Evolutionary conservation across 164 flowering plant genomes (phyloP).

Genomic region (Vitis cinerea): DNA sequence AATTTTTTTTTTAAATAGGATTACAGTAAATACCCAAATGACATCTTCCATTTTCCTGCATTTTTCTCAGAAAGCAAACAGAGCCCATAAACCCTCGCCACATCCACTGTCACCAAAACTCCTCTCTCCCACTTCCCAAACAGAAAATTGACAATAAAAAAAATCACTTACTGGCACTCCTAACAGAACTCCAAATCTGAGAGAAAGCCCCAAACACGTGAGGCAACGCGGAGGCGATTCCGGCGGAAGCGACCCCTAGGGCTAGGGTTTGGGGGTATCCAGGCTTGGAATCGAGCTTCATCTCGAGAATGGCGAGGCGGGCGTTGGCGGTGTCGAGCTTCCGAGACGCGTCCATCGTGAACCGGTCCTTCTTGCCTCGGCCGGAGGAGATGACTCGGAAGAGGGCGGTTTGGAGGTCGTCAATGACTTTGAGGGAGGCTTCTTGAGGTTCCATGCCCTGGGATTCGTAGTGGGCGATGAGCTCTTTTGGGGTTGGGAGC

Average conservation of each 20-base stretch:
- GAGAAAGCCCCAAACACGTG: conserved; percentile 37
- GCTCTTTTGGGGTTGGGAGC: conserved; percentile 59
- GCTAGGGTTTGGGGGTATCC: conserved; percentile 50
- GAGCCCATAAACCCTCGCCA: too few relatives aligned
- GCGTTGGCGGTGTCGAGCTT: conserved; percentile 53
- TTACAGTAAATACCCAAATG: too few relatives aligned
- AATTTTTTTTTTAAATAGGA: too few relatives aligned
- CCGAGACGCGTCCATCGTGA: conserved; percentile 35
- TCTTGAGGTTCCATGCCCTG: conserved; percentile 59
- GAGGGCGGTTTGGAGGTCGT: conserved; percentile 63
- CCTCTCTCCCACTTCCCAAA: too few relatives aligned
- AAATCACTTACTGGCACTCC: conserved; percentile 12
- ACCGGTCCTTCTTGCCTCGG: conserved; percentile 36
- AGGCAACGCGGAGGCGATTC: conserved; percentile 41
- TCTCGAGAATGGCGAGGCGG: conserved; percentile 58
- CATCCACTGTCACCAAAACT: too few relatives aligned
- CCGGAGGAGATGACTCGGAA: conserved; percentile 34
- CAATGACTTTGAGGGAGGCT: conserved; percentile 72
- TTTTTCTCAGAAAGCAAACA: too few relatives aligned
- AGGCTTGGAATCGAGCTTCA: conserved; percentile 76
- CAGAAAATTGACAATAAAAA: background rate
- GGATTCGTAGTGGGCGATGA: conserved; percentile 65
- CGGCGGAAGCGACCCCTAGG: conserved; percentile 70
- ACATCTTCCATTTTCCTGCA: too few relatives aligned
- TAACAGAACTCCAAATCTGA: conserved; percentile 49